Base-by-base conservation (phyloP, 2,329 filamentous ascomycete species). In the Didymella pinodella region DNA sequence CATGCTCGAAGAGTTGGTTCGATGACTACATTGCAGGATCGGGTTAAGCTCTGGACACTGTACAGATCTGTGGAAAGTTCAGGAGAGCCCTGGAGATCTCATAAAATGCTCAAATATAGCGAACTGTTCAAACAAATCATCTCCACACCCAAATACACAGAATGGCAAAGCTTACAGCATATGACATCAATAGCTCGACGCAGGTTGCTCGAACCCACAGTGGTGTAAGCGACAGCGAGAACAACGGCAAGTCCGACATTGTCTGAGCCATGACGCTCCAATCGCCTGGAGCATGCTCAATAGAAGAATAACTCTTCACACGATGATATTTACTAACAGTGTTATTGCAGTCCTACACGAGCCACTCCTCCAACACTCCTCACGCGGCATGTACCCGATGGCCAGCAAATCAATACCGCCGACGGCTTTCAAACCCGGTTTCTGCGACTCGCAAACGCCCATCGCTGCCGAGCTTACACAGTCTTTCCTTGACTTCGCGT, bases 351-450 rank as follows among this genome's bases (percentile, higher is more conserved):
- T 64, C 22, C 58, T 64, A 12, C 28, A 61, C 3, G 31, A 49
- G n/a, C 58, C 62, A 1, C 58, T 64, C 20, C 62, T 51, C 3
- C 62, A 64, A 31, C 62, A 61, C 26, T 64, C 62, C 11, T 61
- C 62, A 1, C 62, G 58, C 20, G 46, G 54, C 32, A 59, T 57
- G 47, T 61, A 61, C 20, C 62, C 58, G 10, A 64, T 64, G 62
- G 62, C 62, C 36, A 54, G 48, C 48, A 58, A 57, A 34, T 56
- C 62, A 0, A 58, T 64, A 36, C 62, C 56, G 4, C 26, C 59
- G 2, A 29, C 59, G 12, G 34, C 32, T 25, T 50, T 59, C 29
- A 62, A 64, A 43, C 50, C 62, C 22, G 62, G 62, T n/a, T 64
- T 62, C 48, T 64, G 62, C 55, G 55, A 62, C 18, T 44, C 48